Conservation (phyloP, 2,329 filamentous ascomycete species). For the Calycina marina region DNA sequence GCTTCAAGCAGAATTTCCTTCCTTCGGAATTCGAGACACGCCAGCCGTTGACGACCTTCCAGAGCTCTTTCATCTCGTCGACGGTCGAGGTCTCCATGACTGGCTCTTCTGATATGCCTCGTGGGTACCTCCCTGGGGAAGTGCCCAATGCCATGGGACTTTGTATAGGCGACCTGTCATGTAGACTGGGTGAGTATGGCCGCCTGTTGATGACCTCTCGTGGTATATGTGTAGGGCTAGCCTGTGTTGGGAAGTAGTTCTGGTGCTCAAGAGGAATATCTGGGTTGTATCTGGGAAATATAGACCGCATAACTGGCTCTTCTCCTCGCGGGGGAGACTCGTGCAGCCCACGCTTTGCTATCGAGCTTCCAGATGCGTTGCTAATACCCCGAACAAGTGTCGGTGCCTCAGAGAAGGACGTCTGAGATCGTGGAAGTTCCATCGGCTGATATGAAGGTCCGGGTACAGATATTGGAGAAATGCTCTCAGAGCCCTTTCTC, state of each 20-base stretch:
- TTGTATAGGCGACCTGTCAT: constrained; percentile 17
- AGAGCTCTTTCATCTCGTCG: constrained; percentile 48
- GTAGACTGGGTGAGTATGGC: constrained; percentile 33
- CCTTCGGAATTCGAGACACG: constrained; percentile 44
- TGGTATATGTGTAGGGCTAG: constrained; percentile 48
- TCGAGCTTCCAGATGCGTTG: constrained; percentile 37
- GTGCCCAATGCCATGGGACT: constrained; percentile 16
- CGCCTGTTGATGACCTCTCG: constrained; percentile 50
- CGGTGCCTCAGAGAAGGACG: constrained; percentile 35
- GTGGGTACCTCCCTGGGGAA: constrained; percentile 16
- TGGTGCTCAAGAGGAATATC: constrained; percentile 51
- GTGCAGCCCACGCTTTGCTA: constrained; percentile 33
- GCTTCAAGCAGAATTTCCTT: constrained; percentile 41
- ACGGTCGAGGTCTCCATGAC: constrained; percentile 25
- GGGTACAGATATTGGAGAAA: constrained; percentile 14
- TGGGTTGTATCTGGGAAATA: constrained; percentile 64
- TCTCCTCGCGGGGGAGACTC: constrained; percentile 18
- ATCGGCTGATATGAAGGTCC: neutral
- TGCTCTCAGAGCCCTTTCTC: too few relatives aligned
- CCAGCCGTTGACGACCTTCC: constrained; percentile 59
- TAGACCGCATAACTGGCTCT: constrained; percentile 44
- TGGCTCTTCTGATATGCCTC: constrained; percentile 17
- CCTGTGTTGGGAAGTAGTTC: constrained; percentile 53
- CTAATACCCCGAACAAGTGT: constrained; percentile 35
- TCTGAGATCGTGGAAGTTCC: constrained; percentile 26